These are phyloP conservation scores for Chaetothyriales sp. DNA, from an alignment of 2,329 filamentous ascomycete genomes.

Conservation along the genomic window DNA sequence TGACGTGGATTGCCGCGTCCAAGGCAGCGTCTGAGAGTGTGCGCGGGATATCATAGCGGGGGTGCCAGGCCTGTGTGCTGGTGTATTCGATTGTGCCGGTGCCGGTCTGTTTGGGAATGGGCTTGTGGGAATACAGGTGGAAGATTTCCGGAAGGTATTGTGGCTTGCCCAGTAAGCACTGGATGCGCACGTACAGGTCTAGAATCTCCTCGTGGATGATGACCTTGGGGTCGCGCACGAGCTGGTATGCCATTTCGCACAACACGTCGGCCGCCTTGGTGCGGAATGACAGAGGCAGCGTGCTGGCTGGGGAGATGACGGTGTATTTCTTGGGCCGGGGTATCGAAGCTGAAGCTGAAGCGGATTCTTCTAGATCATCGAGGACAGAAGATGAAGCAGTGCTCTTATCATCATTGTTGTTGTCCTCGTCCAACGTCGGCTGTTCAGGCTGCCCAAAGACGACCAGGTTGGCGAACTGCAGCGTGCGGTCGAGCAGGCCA, in stretches of 20 bases:
- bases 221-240: constrained; percentile 60
- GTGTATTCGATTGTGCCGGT: constrained; percentile 40
- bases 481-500: constrained; percentile 6
- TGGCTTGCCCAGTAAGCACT: constrained; percentile 56
- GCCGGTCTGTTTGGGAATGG: constrained; percentile 42
- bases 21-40: constrained; percentile 58
- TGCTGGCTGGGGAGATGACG: constrained; percentile 12
- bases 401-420: constrained; percentile 19
- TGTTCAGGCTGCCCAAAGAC: constrained; percentile 10
- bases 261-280: constrained; percentile 30
- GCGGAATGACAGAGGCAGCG: constrained; percentile 20
- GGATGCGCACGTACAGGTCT: constrained; percentile 58
- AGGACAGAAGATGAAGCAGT: constrained; percentile 26
- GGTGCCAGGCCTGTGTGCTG: constrained; percentile 47
- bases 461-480: constrained; percentile 8
- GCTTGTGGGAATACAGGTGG: constrained; percentile 69
- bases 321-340: constrained; percentile 8
- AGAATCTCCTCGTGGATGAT: constrained; percentile 65
- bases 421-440: constrained; percentile 6
- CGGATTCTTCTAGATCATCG: constrained; percentile 26
- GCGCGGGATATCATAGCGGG: constrained; percentile 57
- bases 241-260: constrained; percentile 45
- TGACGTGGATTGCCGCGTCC: constrained; percentile 61
- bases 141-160: constrained; percentile 68
- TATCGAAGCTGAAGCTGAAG: constrained; percentile 11